These are phyloP conservation scores for Coniochaeta sp. DNA, from an alignment of 2,329 filamentous ascomycete species.

Conservation along the genomic window DNA sequence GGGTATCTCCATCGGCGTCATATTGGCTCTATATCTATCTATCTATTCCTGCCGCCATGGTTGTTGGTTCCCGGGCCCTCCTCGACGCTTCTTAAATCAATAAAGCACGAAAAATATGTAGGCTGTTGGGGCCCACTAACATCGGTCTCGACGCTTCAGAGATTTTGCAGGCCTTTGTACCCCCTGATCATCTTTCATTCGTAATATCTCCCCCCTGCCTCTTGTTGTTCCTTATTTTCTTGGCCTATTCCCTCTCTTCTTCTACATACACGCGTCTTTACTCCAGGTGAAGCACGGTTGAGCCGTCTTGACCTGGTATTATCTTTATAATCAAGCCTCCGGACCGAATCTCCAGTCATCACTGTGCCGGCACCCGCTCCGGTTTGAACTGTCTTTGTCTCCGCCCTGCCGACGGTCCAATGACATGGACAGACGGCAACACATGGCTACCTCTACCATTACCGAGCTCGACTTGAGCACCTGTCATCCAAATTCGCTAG, in stretches of 20 bases:
- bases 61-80: neutral
- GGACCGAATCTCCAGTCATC: neutral
- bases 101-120: neutral
- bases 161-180: neutral
- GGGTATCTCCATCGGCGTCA: constrained; percentile 3
- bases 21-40: constrained; percentile 3
- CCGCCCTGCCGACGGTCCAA: constrained; percentile 12
- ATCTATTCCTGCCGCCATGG: neutral
- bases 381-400: neutral
- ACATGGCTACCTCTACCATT: constrained; percentile 26
- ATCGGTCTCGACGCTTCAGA: neutral
- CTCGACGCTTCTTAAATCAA: neutral
- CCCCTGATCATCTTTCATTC: neutral
- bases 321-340: neutral
- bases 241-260: neutral
- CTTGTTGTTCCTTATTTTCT: neutral
- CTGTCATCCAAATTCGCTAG: constrained; percentile 38
- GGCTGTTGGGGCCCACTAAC: neutral
- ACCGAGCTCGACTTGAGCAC: constrained; percentile 43
- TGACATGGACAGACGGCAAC: constrained; percentile 25
- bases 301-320: neutral
- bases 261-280: neutral
- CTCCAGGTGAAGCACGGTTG: neutral
- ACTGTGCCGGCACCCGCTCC: neutral
- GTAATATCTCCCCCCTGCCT: neutral